Base-by-base conservation (phyloP, 805 yeast species). In the Tanozyma kutaoensis region DNA sequence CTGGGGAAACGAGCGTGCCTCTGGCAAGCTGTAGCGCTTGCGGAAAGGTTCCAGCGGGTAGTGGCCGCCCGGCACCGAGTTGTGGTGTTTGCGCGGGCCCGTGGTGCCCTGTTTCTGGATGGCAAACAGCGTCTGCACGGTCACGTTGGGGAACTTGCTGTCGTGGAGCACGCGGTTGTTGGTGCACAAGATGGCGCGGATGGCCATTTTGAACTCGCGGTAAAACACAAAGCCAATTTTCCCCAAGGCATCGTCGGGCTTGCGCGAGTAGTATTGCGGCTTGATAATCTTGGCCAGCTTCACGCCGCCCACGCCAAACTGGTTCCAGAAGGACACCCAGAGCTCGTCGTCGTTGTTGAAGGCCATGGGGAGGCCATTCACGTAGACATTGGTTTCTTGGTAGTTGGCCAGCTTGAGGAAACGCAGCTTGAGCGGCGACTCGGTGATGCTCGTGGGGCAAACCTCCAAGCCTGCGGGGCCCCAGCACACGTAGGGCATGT, bases 301-400 rank as follows among this genome's bases (percentile, higher is more conserved):
- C 24, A 57, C 49, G 8, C 36, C 30, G 22, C 27, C 34, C 6
- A 26, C 23, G 8, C 63, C 63, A 43, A 56, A 58, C 31, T 53
- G 60, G 19, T 31, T 25, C 63, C 65, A 58, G 37, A 58, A 58
- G 16, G 28, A 17, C 22, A 42, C 50, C 65, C 65, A 58, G 15
- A 47, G 33, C 15, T 39, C 46, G 36, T 68, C 73, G 13, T 64
- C 56, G 45, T 79, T 84, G 27, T 55, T 58, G 45, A 75, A 68
- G 4, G 56, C 36, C 9, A 59, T 37, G 5, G 80, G 76, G 22
- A 80, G 50, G 42, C 72, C 71, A 33, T 72, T 76, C 20, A 80
- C 72, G 43, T 79, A 80, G 24, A 80, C 58, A 47, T 80, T 80
- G 4, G 84, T 71, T 38, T 76, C 84, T 44, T 75, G 84, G 37